A percentile compares a stretch with the other conserved stretches of the same genome.
These are phyloP conservation scores for Amanita jacksonii DNA, from an alignment of 768 basidiomycete species.

Conservation along the genomic window DNA sequence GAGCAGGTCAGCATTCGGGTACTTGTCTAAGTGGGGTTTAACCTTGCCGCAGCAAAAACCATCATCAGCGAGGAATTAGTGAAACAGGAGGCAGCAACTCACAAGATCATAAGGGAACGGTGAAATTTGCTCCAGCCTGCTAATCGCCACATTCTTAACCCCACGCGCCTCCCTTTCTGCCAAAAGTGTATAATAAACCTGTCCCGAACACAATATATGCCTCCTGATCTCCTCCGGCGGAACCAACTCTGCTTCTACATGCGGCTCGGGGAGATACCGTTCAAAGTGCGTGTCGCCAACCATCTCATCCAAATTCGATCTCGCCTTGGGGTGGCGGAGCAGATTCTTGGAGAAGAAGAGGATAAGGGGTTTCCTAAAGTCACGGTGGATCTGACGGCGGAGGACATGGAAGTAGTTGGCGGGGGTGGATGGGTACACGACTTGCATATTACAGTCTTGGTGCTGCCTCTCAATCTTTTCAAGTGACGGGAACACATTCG, in stretches of 20 bases:
- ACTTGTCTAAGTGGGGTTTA: constrained; percentile 90
- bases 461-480: constrained; percentile 92
- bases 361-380: constrained; percentile 98
- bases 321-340: constrained; percentile 88
- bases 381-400: constrained; percentile 92
- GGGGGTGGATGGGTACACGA: constrained; percentile 95
- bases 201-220: constrained; percentile 89
- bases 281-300: constrained; percentile 83
- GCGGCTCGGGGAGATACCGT: constrained; percentile 84
- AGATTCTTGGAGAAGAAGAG: constrained; percentile 96
- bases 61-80: too few relatives aligned
- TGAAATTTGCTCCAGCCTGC: constrained; percentile 88
- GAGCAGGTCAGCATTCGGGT: constrained; percentile 87
- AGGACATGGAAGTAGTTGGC: constrained; percentile 98
- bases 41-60: constrained; percentile 45
- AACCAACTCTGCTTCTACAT: constrained; percentile 53
- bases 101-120: constrained; percentile 97
- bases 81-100: constrained; percentile 19
- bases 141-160: constrained; percentile 90
- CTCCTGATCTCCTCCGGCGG: constrained; percentile 81
- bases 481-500: constrained; percentile 76
- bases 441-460: constrained; percentile 99
- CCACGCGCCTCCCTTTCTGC: constrained; percentile 88
- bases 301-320: constrained; percentile 85
- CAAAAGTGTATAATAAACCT: constrained; percentile 87